Evolutionary conservation across 441 rosid genomes (phyloP).

Genomic region (Daphne laureola): DNA sequence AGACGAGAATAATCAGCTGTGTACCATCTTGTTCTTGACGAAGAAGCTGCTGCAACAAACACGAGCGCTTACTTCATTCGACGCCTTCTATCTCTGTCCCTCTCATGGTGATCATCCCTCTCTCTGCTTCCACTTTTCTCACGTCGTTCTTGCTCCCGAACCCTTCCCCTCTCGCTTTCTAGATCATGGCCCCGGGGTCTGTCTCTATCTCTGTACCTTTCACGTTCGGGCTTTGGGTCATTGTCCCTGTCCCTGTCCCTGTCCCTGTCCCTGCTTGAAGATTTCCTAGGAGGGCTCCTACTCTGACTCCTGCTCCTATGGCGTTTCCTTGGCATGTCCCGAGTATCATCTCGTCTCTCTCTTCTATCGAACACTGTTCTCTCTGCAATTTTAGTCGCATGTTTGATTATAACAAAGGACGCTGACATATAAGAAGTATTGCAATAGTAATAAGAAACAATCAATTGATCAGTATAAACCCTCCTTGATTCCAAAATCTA

Average conservation of each 20-base stretch:
- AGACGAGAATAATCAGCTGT: too few relatives aligned
- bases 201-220: constrained; percentile 45
- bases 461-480: too few relatives aligned
- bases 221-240: constrained; percentile 40
- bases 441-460: too few relatives aligned
- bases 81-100: constrained; percentile 47
- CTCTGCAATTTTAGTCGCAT: constrained; percentile 35
- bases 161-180: constrained; percentile 45
- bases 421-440: too few relatives aligned
- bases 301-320: constrained; percentile 65
- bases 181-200: constrained; percentile 28
- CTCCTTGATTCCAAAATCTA: too few relatives aligned
- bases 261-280: constrained; percentile 29
- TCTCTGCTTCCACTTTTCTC: constrained; percentile 94
- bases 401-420: too few relatives aligned
- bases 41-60: neutral
- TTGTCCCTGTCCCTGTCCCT: constrained; percentile 54
- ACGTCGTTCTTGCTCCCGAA: constrained; percentile 38
- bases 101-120: constrained; percentile 71
- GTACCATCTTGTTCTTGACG: neutral
- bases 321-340: constrained; percentile 71
- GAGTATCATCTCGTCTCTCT: constrained; percentile 52
- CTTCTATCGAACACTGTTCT: constrained; percentile 52
- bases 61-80: constrained; percentile 33
- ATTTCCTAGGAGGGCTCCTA: constrained; percentile 67